Evolutionary conservation across 164 flowering plant species (phyloP).

Genomic region (Dillenia turbinata): DNA sequence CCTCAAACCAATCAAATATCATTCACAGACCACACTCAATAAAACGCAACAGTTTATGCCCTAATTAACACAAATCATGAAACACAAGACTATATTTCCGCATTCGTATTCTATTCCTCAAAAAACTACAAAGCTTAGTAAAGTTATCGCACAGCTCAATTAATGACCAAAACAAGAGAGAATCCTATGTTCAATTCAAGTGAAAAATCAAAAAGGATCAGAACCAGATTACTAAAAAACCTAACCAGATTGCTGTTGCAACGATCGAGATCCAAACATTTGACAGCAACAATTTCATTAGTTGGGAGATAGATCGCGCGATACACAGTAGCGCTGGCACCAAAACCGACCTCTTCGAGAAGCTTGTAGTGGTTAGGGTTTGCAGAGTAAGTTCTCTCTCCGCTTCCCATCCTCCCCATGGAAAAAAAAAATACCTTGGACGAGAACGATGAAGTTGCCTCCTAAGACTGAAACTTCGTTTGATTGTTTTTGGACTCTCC

Average conservation of each 20-base stretch:
- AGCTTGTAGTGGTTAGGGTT: slow-evolving; percentile 72
- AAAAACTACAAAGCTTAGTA: too few species aligned
- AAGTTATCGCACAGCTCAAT: too few species aligned
- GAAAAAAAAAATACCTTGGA: background rate
- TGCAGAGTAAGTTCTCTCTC: slow-evolving; percentile 42
- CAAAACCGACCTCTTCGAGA: slow-evolving; percentile 84
- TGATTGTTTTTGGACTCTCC: background rate
- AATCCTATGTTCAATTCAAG: too few species aligned
- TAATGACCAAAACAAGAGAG: too few species aligned
- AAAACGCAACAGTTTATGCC: too few species aligned
- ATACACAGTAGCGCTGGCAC: slow-evolving; percentile 89
- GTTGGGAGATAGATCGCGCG: slow-evolving; percentile 86
- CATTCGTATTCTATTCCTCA: too few species aligned
- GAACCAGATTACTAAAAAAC: background rate
- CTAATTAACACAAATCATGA: too few species aligned
- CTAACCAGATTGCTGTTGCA: slow-evolving; percentile 88
- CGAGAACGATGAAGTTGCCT: background rate
- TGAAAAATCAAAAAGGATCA: too few species aligned
- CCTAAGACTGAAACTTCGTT: slow-evolving; percentile 3
- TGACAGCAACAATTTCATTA: slow-evolving; percentile 84
- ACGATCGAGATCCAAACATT: slow-evolving; percentile 98
- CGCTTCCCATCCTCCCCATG: slow-evolving; percentile 53
- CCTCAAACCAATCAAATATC: too few species aligned
- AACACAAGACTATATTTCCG: too few species aligned
- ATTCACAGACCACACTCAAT: too few species aligned